Percentiles rank a stretch among this genome's conserved stretches.
These are phyloP conservation scores for Clavispora carvajalis DNA, from an alignment of 805 yeast genomes.

Conservation along the genomic window DNA sequence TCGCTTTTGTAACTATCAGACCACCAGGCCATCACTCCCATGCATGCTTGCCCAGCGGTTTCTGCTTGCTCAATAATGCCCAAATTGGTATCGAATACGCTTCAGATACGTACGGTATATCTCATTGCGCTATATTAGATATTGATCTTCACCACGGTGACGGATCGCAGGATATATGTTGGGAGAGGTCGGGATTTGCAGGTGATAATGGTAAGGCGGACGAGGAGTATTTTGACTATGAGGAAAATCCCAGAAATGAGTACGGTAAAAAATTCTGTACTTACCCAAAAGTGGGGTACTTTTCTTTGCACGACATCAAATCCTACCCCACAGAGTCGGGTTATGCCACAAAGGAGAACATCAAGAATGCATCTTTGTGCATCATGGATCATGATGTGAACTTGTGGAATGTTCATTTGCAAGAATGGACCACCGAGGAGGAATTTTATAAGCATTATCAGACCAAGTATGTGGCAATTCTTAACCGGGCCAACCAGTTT, in stretches of 20 bases:
- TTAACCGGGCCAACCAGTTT: conserved; percentile 64
- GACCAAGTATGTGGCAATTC: conserved; percentile 53
- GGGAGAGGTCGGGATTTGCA: conserved; percentile 65
- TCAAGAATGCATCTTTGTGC: conserved; percentile 75
- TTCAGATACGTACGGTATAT: conserved; percentile 50
- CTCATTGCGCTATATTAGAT: conserved; percentile 78
- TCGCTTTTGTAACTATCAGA: conserved; percentile 62
- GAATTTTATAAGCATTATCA: conserved; percentile 63
- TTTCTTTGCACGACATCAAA: conserved; percentile 78
- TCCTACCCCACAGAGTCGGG: conserved; percentile 83
- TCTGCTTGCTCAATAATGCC: conserved; percentile 75
- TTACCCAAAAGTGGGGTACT: conserved; percentile 69
- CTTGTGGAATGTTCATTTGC: conserved; percentile 80
- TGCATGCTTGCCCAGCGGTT: conserved; percentile 79
- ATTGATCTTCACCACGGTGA: conserved; percentile 88
- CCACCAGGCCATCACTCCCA: conserved; percentile 91
- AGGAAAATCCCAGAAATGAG: conserved; percentile 37
- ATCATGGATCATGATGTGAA: conserved; percentile 70
- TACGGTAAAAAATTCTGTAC: conserved; percentile 41
- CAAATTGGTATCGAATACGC: conserved; percentile 82
- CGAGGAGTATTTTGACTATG: conserved; percentile 33
- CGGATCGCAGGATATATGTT: conserved; percentile 81
- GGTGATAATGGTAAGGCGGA: conserved; percentile 46
- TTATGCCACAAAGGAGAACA: conserved; percentile 63
- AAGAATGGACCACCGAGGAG: conserved; percentile 55